A percentile compares a stretch with the other conserved stretches of the same genome.
Evolutionary conservation across 2,329 filamentous ascomycete species (phyloP).

Genomic region (Nemania abortiva): DNA sequence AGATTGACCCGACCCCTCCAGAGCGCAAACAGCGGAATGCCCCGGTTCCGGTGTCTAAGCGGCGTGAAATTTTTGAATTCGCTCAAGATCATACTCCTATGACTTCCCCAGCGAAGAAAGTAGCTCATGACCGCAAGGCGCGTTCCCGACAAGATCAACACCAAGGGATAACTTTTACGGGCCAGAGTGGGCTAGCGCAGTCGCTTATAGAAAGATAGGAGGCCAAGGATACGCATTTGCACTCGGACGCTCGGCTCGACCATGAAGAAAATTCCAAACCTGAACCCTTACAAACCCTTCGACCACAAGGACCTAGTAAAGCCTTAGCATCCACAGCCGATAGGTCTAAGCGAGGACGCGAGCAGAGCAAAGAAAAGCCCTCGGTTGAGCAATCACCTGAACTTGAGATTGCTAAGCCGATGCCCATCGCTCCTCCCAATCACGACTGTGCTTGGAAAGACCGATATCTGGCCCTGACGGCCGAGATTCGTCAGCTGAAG

Average conservation of each 20-base stretch:
- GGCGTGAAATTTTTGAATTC: conserved; percentile 24
- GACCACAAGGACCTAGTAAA: neutral
- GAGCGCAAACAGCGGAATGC: neutral
- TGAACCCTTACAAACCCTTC: neutral
- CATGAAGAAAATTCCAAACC: conserved; percentile 3
- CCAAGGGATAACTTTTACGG: neutral
- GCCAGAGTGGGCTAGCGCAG: conserved; percentile 17
- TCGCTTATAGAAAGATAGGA: conserved; percentile 29
- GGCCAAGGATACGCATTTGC: conserved; percentile 18
- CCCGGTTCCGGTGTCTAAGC: conserved; percentile 26
- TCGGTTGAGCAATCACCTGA: conserved; percentile 30
- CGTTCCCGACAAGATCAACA: conserved; percentile 8
- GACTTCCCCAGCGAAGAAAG: neutral
- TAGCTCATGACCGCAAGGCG: neutral
- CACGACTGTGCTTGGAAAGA: conserved; percentile 60
- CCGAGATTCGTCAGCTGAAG: conserved; percentile 58
- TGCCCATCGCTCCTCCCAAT: conserved; percentile 53
- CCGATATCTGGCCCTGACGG: conserved; percentile 56
- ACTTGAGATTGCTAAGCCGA: conserved; percentile 50
- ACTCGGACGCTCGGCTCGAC: conserved; percentile 14
- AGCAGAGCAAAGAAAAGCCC: conserved; percentile 17
- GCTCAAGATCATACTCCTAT: conserved; percentile 11
- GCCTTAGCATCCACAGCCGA: neutral
- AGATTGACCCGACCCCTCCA: neutral
- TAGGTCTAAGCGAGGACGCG: neutral